phyloP scores from a whole-genome alignment of 1,139 yeast species.

The Debaryomycetaceae sp. region DNA sequence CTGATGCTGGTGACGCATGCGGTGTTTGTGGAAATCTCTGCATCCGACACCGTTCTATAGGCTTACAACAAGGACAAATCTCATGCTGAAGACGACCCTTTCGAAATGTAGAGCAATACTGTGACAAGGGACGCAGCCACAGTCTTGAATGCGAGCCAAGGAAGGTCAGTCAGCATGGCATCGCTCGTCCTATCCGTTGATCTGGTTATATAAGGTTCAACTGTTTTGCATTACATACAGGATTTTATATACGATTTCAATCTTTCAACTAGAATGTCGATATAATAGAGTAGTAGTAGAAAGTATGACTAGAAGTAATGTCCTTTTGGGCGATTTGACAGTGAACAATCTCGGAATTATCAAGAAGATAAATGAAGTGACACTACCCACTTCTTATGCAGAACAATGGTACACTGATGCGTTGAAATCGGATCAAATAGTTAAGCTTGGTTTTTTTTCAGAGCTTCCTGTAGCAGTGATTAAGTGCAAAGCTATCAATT shows the following conservation, averaged over 20 bases:
- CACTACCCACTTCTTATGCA: constrained; percentile 41
- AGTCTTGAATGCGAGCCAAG: no score
- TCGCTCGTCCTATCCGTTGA: no score
- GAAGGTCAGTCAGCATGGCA: no score
- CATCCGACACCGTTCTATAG: no score
- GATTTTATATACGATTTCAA: neutral
- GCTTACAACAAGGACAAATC: no score
- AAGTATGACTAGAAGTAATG: constrained; percentile 28
- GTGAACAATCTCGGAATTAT: constrained; percentile 52
- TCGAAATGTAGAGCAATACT: no score
- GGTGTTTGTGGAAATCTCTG: no score
- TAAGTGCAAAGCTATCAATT: constrained; percentile 45
- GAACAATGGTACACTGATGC: constrained; percentile 45
- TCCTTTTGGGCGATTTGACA: constrained; percentile 56
- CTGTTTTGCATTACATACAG: neutral
- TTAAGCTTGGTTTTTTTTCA: constrained; percentile 50
- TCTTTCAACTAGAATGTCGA: neutral
- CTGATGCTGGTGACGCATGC: no score
- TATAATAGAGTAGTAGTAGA: neutral
- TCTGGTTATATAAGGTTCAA: no score
- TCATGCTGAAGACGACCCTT: no score
- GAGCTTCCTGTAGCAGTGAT: constrained; percentile 74
- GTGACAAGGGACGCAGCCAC: no score
- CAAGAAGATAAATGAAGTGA: constrained; percentile 43
- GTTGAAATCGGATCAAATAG: constrained; percentile 30